Base-by-base conservation (phyloP, 441 rosid species). In the Pelargonium myrrhifolium region DNA sequence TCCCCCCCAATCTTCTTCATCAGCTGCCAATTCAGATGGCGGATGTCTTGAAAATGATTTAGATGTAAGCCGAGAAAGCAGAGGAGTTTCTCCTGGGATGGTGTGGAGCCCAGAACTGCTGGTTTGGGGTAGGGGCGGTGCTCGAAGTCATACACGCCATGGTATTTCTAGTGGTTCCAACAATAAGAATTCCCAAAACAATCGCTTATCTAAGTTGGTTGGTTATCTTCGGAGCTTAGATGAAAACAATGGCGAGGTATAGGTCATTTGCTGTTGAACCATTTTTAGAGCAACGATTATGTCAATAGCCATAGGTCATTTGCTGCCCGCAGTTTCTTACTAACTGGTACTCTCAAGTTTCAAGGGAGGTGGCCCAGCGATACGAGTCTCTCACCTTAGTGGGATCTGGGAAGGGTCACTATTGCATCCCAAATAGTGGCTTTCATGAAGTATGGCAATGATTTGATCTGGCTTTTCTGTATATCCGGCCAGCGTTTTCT, bases 111-210 rank as follows among this genome's bases (percentile, higher is more conserved):
- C 81, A 0, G 88, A 86, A 73, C 71, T 75, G 79, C 84, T 87
- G 79, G 86, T 83, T 61, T 88, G 94, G 91, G 94, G 94, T 60
- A 77, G 77, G 76, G 94, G 91, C 20, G 91, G 94, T 61, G 71
- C 81, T 62, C 78, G 94, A 69, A 88, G 94, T 83, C 80, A 80
- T 73, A 80, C 86, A 4, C 82, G 94, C 42, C 85, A 86, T 24
- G 63, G 63, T n/a, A 24, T 59, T 9, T 59, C 35, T 68, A 75
- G 77, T 65, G 77, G 80, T 68, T 76, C 77, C 74, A 72, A 49
- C 71, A 77, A 56, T 74, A 85, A 76, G 79, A 85, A 62, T 68
- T 71, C 76, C n/a, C 80, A 80, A 37, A 81, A 65, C 67, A 74
- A 78, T 68, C 89, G 91, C 68, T 60, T 85, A 65, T 85, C 81